Evolutionary conservation across 2,329 filamentous ascomycete species (phyloP).

Genomic region (Magnaporthiopsis poae): DNA sequence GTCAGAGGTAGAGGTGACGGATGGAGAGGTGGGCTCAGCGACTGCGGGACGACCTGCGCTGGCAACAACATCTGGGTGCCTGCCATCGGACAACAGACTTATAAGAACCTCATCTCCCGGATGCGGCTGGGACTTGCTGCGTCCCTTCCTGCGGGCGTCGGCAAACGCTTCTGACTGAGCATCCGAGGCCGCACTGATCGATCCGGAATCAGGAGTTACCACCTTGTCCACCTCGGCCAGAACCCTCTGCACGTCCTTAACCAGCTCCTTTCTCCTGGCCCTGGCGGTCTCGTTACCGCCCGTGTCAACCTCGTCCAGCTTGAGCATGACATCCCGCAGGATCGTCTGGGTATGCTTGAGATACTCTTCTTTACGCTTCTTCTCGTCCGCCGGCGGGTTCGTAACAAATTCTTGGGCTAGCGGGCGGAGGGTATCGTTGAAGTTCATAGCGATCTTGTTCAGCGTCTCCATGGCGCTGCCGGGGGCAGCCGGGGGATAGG

Average conservation of each 20-base stretch:
- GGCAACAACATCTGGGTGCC: too few relatives aligned
- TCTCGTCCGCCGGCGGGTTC: conserved; percentile 53
- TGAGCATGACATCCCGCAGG: conserved; percentile 65
- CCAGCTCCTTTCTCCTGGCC: conserved; percentile 57
- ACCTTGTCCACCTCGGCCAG: conserved; percentile 52
- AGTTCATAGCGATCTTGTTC: conserved; percentile 54
- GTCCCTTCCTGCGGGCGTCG: too few relatives aligned
- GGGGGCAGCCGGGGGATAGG: conserved; percentile 25
- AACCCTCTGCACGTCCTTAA: conserved; percentile 59
- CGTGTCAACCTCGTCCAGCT: conserved; percentile 66
- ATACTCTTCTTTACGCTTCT: conserved; percentile 65
- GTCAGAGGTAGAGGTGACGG: too few relatives aligned
- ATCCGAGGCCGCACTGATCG: too few relatives aligned
- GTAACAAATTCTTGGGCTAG: conserved; percentile 52
- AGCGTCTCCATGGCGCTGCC: conserved; percentile 50
- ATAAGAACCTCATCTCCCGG: too few relatives aligned
- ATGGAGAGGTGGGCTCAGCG: too few relatives aligned
- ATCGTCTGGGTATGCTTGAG: conserved; percentile 68
- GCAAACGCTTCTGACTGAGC: too few relatives aligned
- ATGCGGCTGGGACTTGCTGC: too few relatives aligned
- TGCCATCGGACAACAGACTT: too few relatives aligned
- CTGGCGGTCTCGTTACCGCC: conserved; percentile 59
- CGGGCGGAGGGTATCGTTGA: conserved; percentile 55
- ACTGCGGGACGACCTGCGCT: too few relatives aligned
- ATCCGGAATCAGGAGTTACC: neutral